Evolutionary conservation across 768 basidiomycete species (phyloP), one percentile per base, ranked within the genome.

Genomic region (Trametes punicea): DNA sequence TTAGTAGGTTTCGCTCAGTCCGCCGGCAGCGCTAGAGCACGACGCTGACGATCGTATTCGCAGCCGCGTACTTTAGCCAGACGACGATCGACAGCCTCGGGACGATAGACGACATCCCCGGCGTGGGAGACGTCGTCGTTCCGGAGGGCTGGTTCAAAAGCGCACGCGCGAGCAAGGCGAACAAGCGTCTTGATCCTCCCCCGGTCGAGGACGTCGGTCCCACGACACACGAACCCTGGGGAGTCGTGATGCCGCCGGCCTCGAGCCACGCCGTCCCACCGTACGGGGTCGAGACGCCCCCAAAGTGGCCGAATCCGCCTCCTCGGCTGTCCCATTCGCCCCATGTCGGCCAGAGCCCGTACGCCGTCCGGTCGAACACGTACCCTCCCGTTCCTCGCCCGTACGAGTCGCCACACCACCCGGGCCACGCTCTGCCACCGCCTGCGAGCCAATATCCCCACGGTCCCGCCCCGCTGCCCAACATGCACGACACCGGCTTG

Each of bases 1-100:
- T 80, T 44, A 80, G 79, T 80, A 62, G 55, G 77, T 73, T 15
- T 9, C 36, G 27, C 25, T n/a, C 39, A 34, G 30, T 34, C 18
- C 46, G 18, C 51, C 10, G 30, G 20, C 26, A 44, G 48, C 46
- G 2, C n/a, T 27, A 10, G 29, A 23, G 34, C 25, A 20, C 18
- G 23, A 6, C 11, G 26, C 44, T 54, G 26, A 46, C 44, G 23
- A 23, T 20, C 48, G 36, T 42, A 25, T 36, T 20, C 46, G 7
- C 66, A 92, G 90, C 90, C 57, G 89, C 90, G 44, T 92, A 92
- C 75, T 92, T 90, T 70, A 90, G 86, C 63, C 88, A 88, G 65
- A 82, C 82, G 64, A 86, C 80, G 53, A 73, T 91, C 56, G 85
- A 88, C 67, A 77, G 77, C 51, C 80, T 92, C 38, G 76, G 78